Evolutionary conservation across 352 stramenopile species (phyloP).

Genomic region (Plasmopara halstedii): DNA sequence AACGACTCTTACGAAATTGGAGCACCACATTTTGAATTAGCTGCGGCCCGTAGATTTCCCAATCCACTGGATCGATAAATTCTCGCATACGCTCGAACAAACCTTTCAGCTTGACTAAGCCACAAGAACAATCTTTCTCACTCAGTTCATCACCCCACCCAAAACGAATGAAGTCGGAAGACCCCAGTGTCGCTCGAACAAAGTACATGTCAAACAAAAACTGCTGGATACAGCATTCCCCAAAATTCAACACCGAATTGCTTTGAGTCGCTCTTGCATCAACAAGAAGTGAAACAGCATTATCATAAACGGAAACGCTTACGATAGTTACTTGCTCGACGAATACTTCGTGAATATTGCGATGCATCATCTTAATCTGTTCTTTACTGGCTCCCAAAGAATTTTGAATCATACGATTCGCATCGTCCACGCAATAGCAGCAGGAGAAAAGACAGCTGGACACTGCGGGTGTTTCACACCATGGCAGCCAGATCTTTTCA

Average conservation of each 20-base stretch:
- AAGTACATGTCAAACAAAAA: conserved; percentile 89
- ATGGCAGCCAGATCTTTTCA: conserved; percentile 80
- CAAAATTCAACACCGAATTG: conserved; percentile 64
- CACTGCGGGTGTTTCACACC: conserved; percentile 73
- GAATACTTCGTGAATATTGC: conserved; percentile 55
- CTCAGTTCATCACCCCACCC: conserved; percentile 80
- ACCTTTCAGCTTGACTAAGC: conserved; percentile 43
- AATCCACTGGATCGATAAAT: conserved; percentile 83
- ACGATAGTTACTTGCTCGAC: conserved; percentile 72
- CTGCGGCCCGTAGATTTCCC: conserved; percentile 83
- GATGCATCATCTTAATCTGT: conserved; percentile 58
- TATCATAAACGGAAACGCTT: conserved; percentile 64
- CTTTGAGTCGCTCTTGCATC: conserved; percentile 39
- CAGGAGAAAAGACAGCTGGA: conserved; percentile 82
- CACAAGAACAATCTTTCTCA: conserved; percentile 39
- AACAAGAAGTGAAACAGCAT: conserved; percentile 51
- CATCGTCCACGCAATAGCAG: conserved; percentile 78
- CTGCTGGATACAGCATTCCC: conserved; percentile 77
- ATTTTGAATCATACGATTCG: conserved; percentile 50
- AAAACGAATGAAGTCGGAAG: conserved; percentile 83
- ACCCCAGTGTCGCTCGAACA: conserved; percentile 73
- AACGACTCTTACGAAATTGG: conserved; percentile 76
- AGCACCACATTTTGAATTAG: conserved; percentile 81
- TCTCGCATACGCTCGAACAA: conserved; percentile 75
- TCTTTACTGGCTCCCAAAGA: conserved; percentile 27